These are phyloP conservation scores for Vitellaria paradoxa DNA, from an alignment of 179 eudicot genomes.

Conservation along the genomic window DNA sequence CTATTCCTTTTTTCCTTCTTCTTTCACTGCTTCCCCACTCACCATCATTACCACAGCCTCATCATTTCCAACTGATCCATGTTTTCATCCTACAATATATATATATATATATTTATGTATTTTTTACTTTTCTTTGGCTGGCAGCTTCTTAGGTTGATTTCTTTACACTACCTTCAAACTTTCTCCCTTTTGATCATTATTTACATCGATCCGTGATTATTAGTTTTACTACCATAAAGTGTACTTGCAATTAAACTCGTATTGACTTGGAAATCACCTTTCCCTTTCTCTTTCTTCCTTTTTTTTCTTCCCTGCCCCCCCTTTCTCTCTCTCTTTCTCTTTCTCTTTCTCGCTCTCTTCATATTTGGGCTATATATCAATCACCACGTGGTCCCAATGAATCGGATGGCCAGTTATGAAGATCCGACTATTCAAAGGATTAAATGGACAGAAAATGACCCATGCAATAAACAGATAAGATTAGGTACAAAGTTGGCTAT, in stretches of 20 bases:
- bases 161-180: slow-evolving; percentile 17
- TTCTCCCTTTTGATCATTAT: slow-evolving; percentile 18
- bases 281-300: neutral
- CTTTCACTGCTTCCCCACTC: slow-evolving; percentile 9
- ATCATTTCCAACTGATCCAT: slow-evolving; percentile 25
- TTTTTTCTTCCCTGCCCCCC: neutral
- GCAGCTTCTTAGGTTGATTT: slow-evolving; percentile 11
- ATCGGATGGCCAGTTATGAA: neutral
- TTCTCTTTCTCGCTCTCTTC: neutral
- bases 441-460: neutral
- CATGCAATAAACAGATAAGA: neutral
- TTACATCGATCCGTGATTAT: slow-evolving; percentile 8
- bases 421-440: neutral
- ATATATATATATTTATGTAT: too few relatives aligned
- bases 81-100: neutral
- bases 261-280: slow-evolving; percentile 16
- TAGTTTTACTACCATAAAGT: slow-evolving; percentile 16
- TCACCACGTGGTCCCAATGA: neutral
- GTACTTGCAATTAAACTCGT: slow-evolving; percentile 19
- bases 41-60: slow-evolving; percentile 23
- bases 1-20: neutral
- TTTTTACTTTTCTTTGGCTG: slow-evolving; percentile 13
- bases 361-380: neutral
- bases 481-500: neutral
- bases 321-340: neutral